phyloP scores from a whole-genome alignment of 2,329 filamentous ascomycete species.

The Endothia cerciana region DNA sequence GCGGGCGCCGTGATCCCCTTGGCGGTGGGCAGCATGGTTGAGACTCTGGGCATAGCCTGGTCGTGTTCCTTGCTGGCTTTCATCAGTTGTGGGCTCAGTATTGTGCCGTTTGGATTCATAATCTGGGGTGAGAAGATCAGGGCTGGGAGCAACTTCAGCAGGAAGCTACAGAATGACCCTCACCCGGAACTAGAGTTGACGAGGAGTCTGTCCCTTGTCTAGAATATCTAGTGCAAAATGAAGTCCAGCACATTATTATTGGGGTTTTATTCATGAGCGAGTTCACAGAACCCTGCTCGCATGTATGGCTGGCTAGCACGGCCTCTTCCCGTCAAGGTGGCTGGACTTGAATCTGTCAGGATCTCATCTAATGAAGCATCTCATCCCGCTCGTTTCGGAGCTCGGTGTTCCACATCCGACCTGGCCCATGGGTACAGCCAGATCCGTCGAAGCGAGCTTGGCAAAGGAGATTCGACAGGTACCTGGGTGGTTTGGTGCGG shows the following conservation, averaged over 20 bases:
- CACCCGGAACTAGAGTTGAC: constrained; percentile 36
- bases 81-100: constrained; percentile 48
- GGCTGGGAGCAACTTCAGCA: constrained; percentile 51
- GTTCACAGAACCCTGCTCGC: not conserved
- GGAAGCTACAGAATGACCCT: constrained; percentile 42
- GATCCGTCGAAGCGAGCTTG: not conserved
- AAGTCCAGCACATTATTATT: not conserved
- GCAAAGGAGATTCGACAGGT: not conserved
- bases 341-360: not conserved
- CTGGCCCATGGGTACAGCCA: not conserved
- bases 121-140: constrained; percentile 48
- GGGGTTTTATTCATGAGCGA: not conserved
- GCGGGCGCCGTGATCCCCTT: constrained; percentile 35
- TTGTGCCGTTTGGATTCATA: constrained; percentile 56
- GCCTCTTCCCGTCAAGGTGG: no score
- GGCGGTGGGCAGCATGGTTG: constrained; percentile 35
- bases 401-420: not conserved
- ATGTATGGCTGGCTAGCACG: not conserved
- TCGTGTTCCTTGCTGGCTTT: constrained; percentile 55
- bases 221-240: not conserved
- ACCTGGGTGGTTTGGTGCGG: no score
- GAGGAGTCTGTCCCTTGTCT: constrained; percentile 33
- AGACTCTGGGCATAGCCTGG: constrained; percentile 36
- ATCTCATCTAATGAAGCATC: not conserved
- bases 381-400: not conserved